A percentile compares a stretch with the other conserved stretches of the same genome.
phyloP scores from a whole-genome alignment of 2,329 filamentous ascomycete species.

The Periconia sp. region DNA sequence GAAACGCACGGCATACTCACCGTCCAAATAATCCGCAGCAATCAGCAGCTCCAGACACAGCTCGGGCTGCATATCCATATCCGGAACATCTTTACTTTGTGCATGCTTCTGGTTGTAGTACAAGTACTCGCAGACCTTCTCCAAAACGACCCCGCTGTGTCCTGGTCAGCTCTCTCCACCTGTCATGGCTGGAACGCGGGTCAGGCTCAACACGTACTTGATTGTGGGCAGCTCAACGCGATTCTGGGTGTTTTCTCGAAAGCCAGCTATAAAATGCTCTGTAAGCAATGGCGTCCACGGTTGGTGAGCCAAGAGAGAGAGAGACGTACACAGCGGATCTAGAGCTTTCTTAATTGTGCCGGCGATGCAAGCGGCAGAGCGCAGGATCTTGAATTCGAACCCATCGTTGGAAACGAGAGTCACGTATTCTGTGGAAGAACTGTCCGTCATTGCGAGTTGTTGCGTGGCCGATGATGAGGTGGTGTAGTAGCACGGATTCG shows the following conservation, averaged over 20 bases:
- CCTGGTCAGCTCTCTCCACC: too few species aligned
- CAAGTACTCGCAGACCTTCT: constrained; percentile 83
- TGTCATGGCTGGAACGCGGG: too few species aligned
- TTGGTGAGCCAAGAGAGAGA: neutral
- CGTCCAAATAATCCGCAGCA: constrained; percentile 74
- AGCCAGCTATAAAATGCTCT: constrained; percentile 58
- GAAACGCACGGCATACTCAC: too few species aligned
- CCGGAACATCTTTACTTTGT: constrained; percentile 73
- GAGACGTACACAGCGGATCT: constrained; percentile 66
- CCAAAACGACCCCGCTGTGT: constrained; percentile 71
- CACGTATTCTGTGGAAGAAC: constrained; percentile 67
- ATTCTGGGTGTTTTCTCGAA: constrained; percentile 68
- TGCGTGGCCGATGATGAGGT: neutral
- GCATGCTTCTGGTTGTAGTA: constrained; percentile 80
- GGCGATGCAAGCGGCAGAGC: constrained; percentile 72
- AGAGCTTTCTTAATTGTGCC: constrained; percentile 78
- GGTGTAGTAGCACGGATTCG: neutral
- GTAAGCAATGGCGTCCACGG: neutral
- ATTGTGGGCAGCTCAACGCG: constrained; percentile 74
- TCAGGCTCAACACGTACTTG: constrained; percentile 66
- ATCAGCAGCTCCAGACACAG: constrained; percentile 78
- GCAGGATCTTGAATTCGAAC: constrained; percentile 77
- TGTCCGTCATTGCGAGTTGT: constrained; percentile 27
- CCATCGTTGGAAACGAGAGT: constrained; percentile 78
- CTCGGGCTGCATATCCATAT: constrained; percentile 82